A percentile compares a stretch with the other conserved stretches of the same genome.
phyloP scores from a whole-genome alignment of 202 grass and related monocot species.

The Digitaria exilis region DNA sequence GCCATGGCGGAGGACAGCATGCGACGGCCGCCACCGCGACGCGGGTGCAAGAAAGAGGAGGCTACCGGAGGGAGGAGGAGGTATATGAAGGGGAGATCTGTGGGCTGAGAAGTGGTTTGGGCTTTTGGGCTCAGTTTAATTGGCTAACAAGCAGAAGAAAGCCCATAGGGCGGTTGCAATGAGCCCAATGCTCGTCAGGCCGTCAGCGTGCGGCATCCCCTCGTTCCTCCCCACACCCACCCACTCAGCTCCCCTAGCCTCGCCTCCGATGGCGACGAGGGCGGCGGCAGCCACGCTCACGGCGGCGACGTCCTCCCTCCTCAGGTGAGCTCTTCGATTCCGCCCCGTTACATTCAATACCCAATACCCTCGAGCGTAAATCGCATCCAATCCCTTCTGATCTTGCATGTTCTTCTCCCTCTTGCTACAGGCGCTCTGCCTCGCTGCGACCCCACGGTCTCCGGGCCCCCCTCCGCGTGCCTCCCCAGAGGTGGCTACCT shows the following conservation, averaged over 20 bases:
- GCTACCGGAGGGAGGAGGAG: too few relatives aligned
- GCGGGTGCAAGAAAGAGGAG: too few relatives aligned
- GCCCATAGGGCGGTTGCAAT: too few relatives aligned
- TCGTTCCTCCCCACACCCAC: too few relatives aligned
- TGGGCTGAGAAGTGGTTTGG: background rate
- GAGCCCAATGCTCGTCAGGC: too few relatives aligned
- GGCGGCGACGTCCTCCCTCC: slow-evolving; percentile 49
- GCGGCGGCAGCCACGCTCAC: slow-evolving; percentile 50
- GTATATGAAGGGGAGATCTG: background rate
- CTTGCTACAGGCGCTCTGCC: slow-evolving; percentile 44
- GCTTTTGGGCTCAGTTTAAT: background rate
- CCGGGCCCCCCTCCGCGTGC: slow-evolving; percentile 37
- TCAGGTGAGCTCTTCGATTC: slow-evolving; percentile 43
- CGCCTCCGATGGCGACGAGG: slow-evolving; percentile 49
- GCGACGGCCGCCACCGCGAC: too few relatives aligned
- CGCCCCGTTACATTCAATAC: too few relatives aligned
- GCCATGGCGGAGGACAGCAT: too few relatives aligned
- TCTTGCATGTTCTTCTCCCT: background rate
- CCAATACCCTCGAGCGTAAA: background rate
- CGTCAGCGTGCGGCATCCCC: background rate
- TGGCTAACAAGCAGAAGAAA: too few relatives aligned
- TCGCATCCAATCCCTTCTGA: background rate
- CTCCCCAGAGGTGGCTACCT: slow-evolving; percentile 48
- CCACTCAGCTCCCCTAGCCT: background rate
- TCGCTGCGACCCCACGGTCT: slow-evolving; percentile 54